Percentiles rank a stretch among this genome's conserved stretches.
Evolutionary conservation across 768 basidiomycete species (phyloP).

Genomic region (Candolleomyces eurysporus): DNA sequence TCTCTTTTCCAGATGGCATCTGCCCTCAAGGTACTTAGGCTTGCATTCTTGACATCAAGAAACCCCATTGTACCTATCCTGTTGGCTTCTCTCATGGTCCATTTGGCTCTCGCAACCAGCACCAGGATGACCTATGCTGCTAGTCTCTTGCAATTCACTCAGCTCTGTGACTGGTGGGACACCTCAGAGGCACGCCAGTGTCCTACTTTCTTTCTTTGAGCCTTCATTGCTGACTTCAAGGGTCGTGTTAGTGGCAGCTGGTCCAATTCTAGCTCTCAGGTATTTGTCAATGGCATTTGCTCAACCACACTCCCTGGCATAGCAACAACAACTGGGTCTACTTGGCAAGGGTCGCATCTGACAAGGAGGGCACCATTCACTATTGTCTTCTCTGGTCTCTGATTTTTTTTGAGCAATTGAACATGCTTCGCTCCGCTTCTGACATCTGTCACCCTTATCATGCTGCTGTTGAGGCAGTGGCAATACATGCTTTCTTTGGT

Average conservation of each 20-base stretch:
- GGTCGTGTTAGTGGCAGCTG: conserved; percentile 28
- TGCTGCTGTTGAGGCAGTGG: too few relatives aligned
- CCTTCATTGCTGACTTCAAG: conserved; percentile 15
- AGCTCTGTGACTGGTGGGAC: conserved; percentile 30
- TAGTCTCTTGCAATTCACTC: conserved; percentile 28
- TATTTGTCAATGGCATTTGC: conserved; percentile 43
- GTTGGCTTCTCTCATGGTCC: background rate
- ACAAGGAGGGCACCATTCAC: conserved; percentile 10
- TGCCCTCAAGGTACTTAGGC: too few relatives aligned
- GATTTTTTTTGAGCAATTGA: conserved; percentile 30
- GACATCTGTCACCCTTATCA: too few relatives aligned
- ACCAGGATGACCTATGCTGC: conserved; percentile 27
- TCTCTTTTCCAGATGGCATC: too few relatives aligned
- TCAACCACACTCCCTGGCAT: conserved; percentile 36
- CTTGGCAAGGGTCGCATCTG: conserved; percentile 8
- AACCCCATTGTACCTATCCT: too few relatives aligned
- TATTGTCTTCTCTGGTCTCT: conserved; percentile 17
- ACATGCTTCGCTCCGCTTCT: too few relatives aligned
- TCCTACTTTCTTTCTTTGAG: conserved; percentile 2
- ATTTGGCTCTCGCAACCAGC: conserved; percentile 13
- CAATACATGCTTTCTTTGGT: too few relatives aligned
- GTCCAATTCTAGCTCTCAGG: conserved; percentile 35
- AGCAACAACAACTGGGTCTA: conserved; percentile 18
- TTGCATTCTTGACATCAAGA: too few relatives aligned
- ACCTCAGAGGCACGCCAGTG: conserved; percentile 31